These are phyloP conservation scores for Blastobotrys apis DNA, from an alignment of 1,139 yeast genomes.

Conservation along the genomic window DNA sequence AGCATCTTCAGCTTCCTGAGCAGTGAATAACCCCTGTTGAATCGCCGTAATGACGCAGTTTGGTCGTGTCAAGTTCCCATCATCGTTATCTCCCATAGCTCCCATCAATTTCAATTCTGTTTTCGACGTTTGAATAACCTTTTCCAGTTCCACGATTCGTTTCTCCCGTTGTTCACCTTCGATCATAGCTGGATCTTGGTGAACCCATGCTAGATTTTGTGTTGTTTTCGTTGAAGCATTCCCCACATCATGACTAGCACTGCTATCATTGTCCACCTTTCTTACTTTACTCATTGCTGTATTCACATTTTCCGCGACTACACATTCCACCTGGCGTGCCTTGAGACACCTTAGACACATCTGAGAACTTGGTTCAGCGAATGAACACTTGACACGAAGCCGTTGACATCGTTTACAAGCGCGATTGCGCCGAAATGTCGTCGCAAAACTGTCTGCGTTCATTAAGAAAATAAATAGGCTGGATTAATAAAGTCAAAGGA, in stretches of 20 bases:
- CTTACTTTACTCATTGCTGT: no score
- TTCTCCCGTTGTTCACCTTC: no score
- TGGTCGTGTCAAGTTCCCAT: constrained; percentile 39
- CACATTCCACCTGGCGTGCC: constrained; percentile 43
- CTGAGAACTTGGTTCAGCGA: constrained; percentile 44
- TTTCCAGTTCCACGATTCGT: constrained; percentile 10
- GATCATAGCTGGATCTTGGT: no score
- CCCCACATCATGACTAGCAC: not conserved
- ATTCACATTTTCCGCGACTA: constrained; percentile 30
- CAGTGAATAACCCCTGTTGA: constrained; percentile 31
- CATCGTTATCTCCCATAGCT: constrained; percentile 33
- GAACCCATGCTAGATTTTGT: no score
- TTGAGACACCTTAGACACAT: constrained; percentile 48
- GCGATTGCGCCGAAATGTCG: constrained; percentile 43
- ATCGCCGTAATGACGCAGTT: constrained; percentile 45
- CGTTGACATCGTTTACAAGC: constrained; percentile 59
- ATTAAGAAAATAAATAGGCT: no score
- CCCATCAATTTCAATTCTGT: constrained; percentile 28
- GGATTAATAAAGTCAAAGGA: no score
- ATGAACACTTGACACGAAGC: constrained; percentile 52
- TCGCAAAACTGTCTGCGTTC: constrained; percentile 14
- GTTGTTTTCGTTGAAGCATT: no score
- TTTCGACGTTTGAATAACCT: constrained; percentile 10
- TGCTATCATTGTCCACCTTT: no score
- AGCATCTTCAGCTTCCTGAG: constrained; percentile 34